Conservation (phyloP, 495 filamentous ascomycete genomes). For the Talaromyces adpressus region DNA sequence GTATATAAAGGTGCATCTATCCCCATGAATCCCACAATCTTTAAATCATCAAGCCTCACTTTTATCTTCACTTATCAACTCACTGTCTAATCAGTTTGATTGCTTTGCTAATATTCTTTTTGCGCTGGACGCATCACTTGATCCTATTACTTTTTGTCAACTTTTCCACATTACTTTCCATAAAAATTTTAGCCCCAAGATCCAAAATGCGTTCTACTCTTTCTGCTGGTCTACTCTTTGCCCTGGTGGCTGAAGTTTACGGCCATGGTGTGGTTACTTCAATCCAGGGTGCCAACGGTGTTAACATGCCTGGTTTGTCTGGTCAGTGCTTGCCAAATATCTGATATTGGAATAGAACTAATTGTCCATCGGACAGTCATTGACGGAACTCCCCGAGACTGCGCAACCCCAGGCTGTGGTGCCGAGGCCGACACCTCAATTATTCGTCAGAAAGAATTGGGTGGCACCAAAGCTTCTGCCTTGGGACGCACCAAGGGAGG, state of each 20-base stretch:
- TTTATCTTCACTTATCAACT: background rate
- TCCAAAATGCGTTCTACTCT: slow-evolving; percentile 6
- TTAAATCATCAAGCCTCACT: background rate
- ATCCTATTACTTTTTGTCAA: background rate
- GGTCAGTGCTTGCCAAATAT: slow-evolving; percentile 13
- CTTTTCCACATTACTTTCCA: background rate
- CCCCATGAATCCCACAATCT: background rate
- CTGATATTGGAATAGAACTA: background rate
- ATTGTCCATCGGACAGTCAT: slow-evolving; percentile 27
- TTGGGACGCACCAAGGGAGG: slow-evolving; percentile 51
- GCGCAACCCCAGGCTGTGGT: slow-evolving; percentile 42
- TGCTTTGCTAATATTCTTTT: background rate
- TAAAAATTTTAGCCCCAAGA: background rate
- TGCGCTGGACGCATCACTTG: background rate
- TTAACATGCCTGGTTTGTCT: slow-evolving; percentile 46
- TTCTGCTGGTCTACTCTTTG: background rate
- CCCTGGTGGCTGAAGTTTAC: slow-evolving; percentile 20
- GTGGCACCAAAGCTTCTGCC: slow-evolving; percentile 35
- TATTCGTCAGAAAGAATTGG: slow-evolving; percentile 39
- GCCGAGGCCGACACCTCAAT: slow-evolving; percentile 38
- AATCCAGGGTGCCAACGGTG: slow-evolving; percentile 46
- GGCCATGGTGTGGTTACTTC: slow-evolving; percentile 45
- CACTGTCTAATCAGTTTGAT: background rate
- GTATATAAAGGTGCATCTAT: background rate
- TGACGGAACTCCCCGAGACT: slow-evolving; percentile 52